Evolutionary conservation across 495 filamentous ascomycete genomes (phyloP), one percentile per base, ranked within the genome.

Genomic region (Podospora comata): DNA sequence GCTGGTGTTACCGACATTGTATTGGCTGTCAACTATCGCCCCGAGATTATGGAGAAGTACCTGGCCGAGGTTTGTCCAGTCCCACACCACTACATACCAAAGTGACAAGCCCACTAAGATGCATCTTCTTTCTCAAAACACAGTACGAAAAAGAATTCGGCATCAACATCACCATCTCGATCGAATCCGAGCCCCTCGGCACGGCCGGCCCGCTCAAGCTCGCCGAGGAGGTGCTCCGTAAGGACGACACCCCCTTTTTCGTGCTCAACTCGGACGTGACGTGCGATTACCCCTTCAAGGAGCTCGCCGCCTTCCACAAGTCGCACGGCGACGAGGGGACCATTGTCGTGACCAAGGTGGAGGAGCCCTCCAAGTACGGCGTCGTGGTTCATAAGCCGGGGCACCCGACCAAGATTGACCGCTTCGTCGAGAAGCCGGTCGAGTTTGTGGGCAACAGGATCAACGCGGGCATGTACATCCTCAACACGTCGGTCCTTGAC

Each of bases 361-460:
- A 99, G 79, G 96, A 99, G 83, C 95, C 95, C 27, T 96, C 92
- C 70, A 99, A 99, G 82, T 99, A 98, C 79, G 95, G 95, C 87
- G 95, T 99, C 67, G 87, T 99, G 20, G 95, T 99, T 23, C 95
- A 99, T 88, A 96, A 97, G 84, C 94, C 94, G 65, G 90, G 87
- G 82, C 92, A 97, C 79, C 81, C 92, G 44, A 91, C 93, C 18
- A 90, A 92, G 74, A 98, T 99, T 80, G 95, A 99, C 82, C 92
- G 95, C 68, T 99, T 99, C 83, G 95, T 99, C 67, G 95, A 99
- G 85, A 99, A 99, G 85, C 95, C 95, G 53, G 94, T 98, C 73
- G 92, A 99, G 79, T 99, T 97, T 81, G 95, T 99, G 62, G 95
- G 95, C 74, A 99, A 99, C 84, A 91, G 95, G 66, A 99, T 99